Conservation (phyloP, 257 asterid genomes). For the Rauvolfia tetraphylla region DNA sequence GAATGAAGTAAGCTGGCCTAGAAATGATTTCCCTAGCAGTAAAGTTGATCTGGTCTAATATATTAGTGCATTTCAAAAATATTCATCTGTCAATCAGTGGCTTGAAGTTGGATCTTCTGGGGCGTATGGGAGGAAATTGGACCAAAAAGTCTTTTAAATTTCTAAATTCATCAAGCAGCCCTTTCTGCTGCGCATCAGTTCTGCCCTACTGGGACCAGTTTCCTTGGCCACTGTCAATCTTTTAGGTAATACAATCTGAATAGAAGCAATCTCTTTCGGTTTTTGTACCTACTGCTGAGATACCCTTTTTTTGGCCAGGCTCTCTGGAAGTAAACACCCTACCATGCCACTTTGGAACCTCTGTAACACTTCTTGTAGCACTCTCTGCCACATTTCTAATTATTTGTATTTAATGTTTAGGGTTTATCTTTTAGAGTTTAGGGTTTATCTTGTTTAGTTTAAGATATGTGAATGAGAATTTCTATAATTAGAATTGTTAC, state of each 20-base stretch:
- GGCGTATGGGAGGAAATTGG: neutral
- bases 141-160: neutral
- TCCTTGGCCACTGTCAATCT: neutral
- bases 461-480: no score
- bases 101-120: neutral
- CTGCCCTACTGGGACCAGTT: neutral
- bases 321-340: neutral
- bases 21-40: neutral
- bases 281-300: neutral
- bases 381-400: no score
- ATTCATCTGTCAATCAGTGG: neutral
- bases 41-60: neutral
- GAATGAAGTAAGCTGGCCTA: neutral
- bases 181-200: neutral
- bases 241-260: neutral
- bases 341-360: no score
- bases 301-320: neutral
- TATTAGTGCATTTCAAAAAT: neutral
- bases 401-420: no score
- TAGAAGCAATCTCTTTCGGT: neutral
- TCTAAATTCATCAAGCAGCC: neutral
- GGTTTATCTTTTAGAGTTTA: no score
- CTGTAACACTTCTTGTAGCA: no score
- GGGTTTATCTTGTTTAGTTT: no score
- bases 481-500: no score